These are phyloP conservation scores for Tolypocladium ovalisporum DNA, from an alignment of 2,329 filamentous ascomycete genomes.

Conservation along the genomic window DNA sequence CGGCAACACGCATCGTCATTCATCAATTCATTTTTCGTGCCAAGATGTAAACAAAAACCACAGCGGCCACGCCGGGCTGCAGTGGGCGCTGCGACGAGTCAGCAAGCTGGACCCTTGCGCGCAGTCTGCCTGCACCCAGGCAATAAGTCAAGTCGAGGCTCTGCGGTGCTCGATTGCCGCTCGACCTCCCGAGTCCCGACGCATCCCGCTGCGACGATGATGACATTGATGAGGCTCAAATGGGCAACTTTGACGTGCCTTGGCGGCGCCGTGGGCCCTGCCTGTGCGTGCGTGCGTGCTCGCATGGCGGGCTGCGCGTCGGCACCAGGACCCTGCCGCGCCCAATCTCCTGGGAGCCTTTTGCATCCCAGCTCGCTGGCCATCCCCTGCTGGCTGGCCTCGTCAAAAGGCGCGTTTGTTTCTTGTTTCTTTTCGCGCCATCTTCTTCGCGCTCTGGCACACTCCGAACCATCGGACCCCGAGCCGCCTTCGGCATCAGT, in stretches of 20 bases:
- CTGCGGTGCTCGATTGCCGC: background rate
- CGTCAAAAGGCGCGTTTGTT: background rate
- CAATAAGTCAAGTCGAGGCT: too few relatives aligned
- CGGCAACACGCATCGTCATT: background rate
- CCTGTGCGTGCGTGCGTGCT: background rate
- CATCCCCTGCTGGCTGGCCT: background rate
- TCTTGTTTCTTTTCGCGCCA: background rate
- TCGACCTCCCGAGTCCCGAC: background rate
- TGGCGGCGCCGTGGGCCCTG: background rate
- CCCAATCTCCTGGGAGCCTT: background rate
- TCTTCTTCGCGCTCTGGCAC: background rate
- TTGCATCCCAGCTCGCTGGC: background rate
- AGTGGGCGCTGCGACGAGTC: background rate
- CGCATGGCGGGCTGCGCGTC: background rate
- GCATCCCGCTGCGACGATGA: background rate
- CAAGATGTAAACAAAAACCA: background rate
- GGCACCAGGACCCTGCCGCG: background rate
- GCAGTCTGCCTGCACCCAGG: too few relatives aligned
- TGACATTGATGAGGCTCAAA: background rate
- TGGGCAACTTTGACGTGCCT: background rate
- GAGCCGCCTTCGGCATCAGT: background rate
- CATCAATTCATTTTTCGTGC: background rate
- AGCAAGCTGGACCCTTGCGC: background rate
- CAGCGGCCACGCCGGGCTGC: background rate
- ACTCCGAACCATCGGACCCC: background rate